These are phyloP conservation scores for Lasiosphaeria hispida DNA, from an alignment of 495 filamentous ascomycete species.

Conservation along the genomic window DNA sequence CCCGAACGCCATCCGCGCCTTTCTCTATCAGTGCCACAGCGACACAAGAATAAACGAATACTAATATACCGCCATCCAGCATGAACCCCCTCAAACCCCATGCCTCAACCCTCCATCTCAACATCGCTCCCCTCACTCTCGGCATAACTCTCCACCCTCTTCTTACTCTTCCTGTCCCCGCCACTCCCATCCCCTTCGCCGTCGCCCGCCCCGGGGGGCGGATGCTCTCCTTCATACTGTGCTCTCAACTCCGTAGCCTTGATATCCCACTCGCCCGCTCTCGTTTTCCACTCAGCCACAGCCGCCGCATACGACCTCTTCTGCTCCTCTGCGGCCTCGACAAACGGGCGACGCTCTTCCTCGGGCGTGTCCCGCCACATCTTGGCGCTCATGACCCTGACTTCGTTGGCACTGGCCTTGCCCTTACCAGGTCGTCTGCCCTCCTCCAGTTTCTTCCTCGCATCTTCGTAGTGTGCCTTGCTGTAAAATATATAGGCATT, in stretches of 20 bases:
- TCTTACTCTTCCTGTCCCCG: constrained; percentile 21
- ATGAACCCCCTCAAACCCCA: neutral
- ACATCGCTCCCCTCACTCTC: constrained; percentile 34
- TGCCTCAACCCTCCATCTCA: constrained; percentile 32
- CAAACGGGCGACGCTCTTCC: constrained; percentile 69
- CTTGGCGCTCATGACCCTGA: constrained; percentile 74
- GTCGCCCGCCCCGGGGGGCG: constrained; percentile 4
- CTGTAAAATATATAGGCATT: constrained; percentile 78
- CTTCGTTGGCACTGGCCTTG: constrained; percentile 71
- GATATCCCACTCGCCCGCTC: constrained; percentile 67
- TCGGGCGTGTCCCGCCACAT: constrained; percentile 81
- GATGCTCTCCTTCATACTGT: constrained; percentile 63
- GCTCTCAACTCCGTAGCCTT: constrained; percentile 57
- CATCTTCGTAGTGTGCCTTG: constrained; percentile 74
- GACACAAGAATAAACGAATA: too few relatives aligned
- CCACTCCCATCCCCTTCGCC: neutral
- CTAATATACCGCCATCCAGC: neutral
- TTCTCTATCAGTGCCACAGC: too few relatives aligned
- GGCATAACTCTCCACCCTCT: constrained; percentile 40
- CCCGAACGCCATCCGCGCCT: too few relatives aligned
- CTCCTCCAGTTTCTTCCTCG: constrained; percentile 69
- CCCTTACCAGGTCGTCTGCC: constrained; percentile 60
- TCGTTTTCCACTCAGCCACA: constrained; percentile 55
- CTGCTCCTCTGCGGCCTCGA: constrained; percentile 65
- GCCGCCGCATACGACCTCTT: constrained; percentile 60